Evolutionary conservation across 805 yeast genomes (phyloP), one percentile per base, ranked within the genome.

Genomic region (Metschnikowia sp.): DNA sequence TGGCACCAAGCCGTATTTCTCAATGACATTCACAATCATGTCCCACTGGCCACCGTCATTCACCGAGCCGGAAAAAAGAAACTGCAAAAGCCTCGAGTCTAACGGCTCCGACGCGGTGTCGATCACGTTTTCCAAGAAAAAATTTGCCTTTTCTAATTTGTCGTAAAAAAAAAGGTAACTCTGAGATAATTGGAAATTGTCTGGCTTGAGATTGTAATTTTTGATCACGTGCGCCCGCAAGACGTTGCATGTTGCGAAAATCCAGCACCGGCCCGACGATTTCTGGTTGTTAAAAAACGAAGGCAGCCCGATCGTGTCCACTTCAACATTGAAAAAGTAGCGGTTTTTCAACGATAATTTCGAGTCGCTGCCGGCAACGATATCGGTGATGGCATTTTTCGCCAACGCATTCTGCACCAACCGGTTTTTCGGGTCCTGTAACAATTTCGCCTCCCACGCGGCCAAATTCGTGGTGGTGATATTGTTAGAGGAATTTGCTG

Each of bases 31-130:
- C 41, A 83, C 74, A 62, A 87, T 79, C 94, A 88, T 85, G 54
- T 86, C 83, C 76, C 86, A 88, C 66, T 88, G 96, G 44, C 96
- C 96, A 56, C 96, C 96, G 61, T 89, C 96, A 49, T 77, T 64
- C 39, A 83, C 81, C 22, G 96, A 95, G 45, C 79, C 83, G 4
- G 69, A 56, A 45, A 88, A 70, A 40, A 88, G 66, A 55, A 77
- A 79, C 65, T 83, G 87, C 42, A 88, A 79, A 47, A 86, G 67
- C 53, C 95, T 76, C 1, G 90, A 82, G 52, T 82, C 90, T 44
- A 84, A 77, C 38, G 76, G 82, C 62, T 83, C 83, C 33, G 79
- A 72, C 32, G 78, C 75, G 26, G 95, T 85, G 56, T 84, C 86
- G 49, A 84, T 70, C 46, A 87, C 78, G 63, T 86, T 88, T 52